Base-by-base conservation (phyloP, 2,329 filamentous ascomycete species). In the Fusarium sp. region DNA sequence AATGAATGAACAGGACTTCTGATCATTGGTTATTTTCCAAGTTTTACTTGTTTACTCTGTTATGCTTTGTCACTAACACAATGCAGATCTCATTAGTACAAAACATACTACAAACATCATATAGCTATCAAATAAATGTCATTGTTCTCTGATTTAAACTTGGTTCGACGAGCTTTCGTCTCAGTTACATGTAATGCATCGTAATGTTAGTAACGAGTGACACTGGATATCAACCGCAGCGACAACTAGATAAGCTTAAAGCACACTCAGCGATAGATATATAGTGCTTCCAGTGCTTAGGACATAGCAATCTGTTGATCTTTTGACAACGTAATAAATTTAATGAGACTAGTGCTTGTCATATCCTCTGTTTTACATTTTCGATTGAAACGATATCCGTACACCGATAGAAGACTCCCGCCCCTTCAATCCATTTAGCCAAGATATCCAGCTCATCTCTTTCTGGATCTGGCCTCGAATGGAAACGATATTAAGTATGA, bases 1-100 rank as follows among this genome's bases (percentile, higher is more conserved):
- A 82, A 92, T 94, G 92, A 93, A 93, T 92, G 88, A 85, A 92
- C 84, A 84, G 91, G 91, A 94, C 92, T 93, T 94, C 92, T 94
- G 92, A 94, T 77, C 63, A 73, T 25, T 64, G 58, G 70, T 73
- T 65, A 61, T 46, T 55, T 48, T 18, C 16, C 48, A 51, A 60
- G 69, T 45, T 55, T 64, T 13, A 25, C 43, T 60, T 57, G 48
- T 34, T 56, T 24, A 45, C 15, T 56, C 43, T 54, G 43, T 70
- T 48, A 53, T 38, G 51, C 47, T 47, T 20, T 11, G 32, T n/a
- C 48, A 53, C 74, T 76, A 75, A 76, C 69, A 41, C 52, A 58
- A 10, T 45, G 66, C 40, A 72, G 71, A 38, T 49, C 6, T 24
- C 15, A 13, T 20, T 6, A 22, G 16, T 30, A 27, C 11, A 1